phyloP scores from a whole-genome alignment of 352 stramenopile genomes.

The Plasmopara muralis region DNA sequence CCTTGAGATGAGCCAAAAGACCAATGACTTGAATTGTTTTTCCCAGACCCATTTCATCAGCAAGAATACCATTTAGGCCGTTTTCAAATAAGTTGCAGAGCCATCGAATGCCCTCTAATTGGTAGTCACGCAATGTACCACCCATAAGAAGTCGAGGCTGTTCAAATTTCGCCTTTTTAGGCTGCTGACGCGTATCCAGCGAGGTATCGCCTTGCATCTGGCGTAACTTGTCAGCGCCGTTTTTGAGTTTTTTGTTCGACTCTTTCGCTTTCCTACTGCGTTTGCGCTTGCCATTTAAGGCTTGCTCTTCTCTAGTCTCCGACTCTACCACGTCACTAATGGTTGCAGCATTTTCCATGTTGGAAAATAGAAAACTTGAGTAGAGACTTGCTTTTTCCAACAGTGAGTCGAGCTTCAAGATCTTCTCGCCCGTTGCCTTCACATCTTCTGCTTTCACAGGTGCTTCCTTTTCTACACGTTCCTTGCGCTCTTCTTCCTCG shows the following conservation, averaged over 20 bases:
- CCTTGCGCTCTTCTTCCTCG: constrained; percentile 31
- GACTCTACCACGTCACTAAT: constrained; percentile 11
- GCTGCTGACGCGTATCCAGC: constrained; percentile 35
- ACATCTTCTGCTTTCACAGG: constrained; percentile 9
- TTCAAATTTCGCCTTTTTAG: constrained; percentile 37
- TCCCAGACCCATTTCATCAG: constrained; percentile 86
- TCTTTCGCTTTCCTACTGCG: constrained; percentile 19
- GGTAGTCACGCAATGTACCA: constrained; percentile 89
- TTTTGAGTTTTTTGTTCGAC: constrained; percentile 28
- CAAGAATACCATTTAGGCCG: constrained; percentile 89
- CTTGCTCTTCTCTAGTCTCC: constrained; percentile 20
- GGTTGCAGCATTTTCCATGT: constrained; percentile 66
- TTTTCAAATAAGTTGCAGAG: constrained; percentile 97
- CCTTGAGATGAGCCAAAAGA: constrained; percentile 92
- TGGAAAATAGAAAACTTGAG: constrained; percentile 83
- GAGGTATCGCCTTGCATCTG: constrained; percentile 48
- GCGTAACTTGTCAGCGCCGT: constrained; percentile 65
- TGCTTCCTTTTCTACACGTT: constrained; percentile 12
- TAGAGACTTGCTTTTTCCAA: constrained; percentile 85
- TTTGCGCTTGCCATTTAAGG: constrained; percentile 40
- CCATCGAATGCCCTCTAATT: constrained; percentile 95
- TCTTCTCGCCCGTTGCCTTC: constrained; percentile 51
- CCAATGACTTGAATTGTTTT: constrained; percentile 91
- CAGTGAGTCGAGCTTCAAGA: constrained; percentile 80
- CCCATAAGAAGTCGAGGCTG: constrained; percentile 77